phyloP scores from a whole-genome alignment of 192 early-diverging fungal species.

The Coemansia sp. region DNA sequence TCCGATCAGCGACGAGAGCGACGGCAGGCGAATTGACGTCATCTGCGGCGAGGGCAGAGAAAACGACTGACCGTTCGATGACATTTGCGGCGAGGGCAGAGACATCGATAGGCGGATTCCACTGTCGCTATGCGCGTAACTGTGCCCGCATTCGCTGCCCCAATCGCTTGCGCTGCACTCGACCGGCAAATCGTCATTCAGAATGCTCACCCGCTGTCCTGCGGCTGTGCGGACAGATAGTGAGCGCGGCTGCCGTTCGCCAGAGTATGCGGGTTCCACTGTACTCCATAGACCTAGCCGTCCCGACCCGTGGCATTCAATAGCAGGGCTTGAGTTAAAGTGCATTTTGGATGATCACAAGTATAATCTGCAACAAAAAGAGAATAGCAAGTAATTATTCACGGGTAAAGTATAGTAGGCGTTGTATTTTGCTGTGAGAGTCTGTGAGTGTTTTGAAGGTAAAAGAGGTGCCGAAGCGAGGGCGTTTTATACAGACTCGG shows the following conservation, averaged over 20 bases:
- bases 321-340: not conserved
- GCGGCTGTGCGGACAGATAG: conserved; percentile 47
- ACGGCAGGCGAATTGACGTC: conserved; percentile 30
- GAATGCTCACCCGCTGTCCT: conserved; percentile 49
- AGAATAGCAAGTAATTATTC: not conserved
- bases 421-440: not conserved
- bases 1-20: conserved; percentile 38
- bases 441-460: not conserved
- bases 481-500: conserved; percentile 5
- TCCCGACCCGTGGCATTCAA: not conserved
- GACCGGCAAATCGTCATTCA: conserved; percentile 30
- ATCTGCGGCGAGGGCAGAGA: conserved; percentile 30
- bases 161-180: not conserved
- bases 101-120: conserved; percentile 27
- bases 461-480: not conserved
- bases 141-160: conserved; percentile 22
- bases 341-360: not conserved
- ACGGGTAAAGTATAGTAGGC: not conserved
- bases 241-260: conserved; percentile 24
- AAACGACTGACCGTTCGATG: conserved; percentile 29
- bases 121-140: conserved; percentile 22
- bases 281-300: conserved; percentile 9
- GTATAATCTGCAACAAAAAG: not conserved
- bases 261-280: not conserved
- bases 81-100: conserved; percentile 25